Evolutionary conservation across 2,329 filamentous ascomycete genomes (phyloP), one percentile per base, ranked within the genome.

Genomic region (Aspergillus clavatus): DNA sequence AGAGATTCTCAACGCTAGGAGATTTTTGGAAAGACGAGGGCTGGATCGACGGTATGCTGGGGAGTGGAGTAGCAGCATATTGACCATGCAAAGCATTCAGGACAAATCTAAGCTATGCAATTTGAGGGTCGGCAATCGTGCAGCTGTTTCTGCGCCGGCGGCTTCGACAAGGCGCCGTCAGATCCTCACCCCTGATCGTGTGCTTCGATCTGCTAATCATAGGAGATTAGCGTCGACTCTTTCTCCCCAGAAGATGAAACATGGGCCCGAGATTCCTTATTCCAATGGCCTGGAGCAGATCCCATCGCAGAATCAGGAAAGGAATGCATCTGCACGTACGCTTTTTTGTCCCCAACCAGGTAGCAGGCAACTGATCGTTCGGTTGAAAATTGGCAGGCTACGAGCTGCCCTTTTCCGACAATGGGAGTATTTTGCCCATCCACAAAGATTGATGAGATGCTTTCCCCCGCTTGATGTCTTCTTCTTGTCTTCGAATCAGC

Each of bases 21-120:
- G 48, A 19, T 70, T 61, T 38, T 31, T 70, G 26, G 51, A 55
- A 7, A 60, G 53, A n/a, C 53, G 54, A 11, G 57, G 54, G 0
- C 49, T 70, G 7, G 54, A 63, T 31, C 49, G 50, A 21, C 50
- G 28, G 3, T 58, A 62, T 44, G 63, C 60, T 21, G 68, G 68
- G 0, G 48, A 58, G 43, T 70, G 68, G 68, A 55, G 48, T 18
- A 58, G 59, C 31, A 55, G 55, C 31, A 50, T 63, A 45, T 55
- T 57, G 33, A 47, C 50, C 7, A 37, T 48, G 33, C 55, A 28
- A 16, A 36, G 41, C 21, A 41, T 47, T 23, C 23, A 43, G 28
- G 38, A 43, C 19, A 33, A 36, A 7, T 36, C 36, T 21, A 31
- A 43, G 3, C 42, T 2, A 52, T 60, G 22, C 38, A 14, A 27